phyloP scores from a whole-genome alignment of 1,284 basidiomycete genomes.

The Trichosporon inkin region DNA sequence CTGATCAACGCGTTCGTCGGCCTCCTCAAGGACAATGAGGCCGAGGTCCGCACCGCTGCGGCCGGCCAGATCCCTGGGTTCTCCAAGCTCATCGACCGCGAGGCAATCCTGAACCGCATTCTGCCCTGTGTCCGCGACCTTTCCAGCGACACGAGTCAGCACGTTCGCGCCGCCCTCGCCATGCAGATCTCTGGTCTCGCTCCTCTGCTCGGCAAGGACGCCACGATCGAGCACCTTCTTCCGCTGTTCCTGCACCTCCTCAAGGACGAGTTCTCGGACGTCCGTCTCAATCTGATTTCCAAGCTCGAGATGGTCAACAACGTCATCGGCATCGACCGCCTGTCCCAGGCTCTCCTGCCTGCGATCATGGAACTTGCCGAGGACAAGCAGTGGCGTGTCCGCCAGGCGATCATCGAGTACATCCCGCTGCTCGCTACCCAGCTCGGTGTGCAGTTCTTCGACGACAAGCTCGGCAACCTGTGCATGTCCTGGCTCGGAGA shows the following conservation, averaged over 20 bases:
- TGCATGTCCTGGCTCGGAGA: slow-evolving; percentile 99
- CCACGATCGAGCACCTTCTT: slow-evolving; percentile 94
- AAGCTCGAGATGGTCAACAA: slow-evolving; percentile 95
- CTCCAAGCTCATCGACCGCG: slow-evolving; percentile 87
- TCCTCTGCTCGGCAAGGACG: slow-evolving; percentile 86
- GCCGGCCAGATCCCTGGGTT: slow-evolving; percentile 97
- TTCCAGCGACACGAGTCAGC: slow-evolving; percentile 89
- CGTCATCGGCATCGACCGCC: slow-evolving; percentile 93
- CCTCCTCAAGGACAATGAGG: slow-evolving; percentile 96
- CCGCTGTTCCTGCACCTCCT: slow-evolving; percentile 93
- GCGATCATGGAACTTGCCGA: slow-evolving; percentile 98
- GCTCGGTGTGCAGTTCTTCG: slow-evolving; percentile 94
- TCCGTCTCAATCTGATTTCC: slow-evolving; percentile 96
- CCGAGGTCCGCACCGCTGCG: slow-evolving; percentile 94
- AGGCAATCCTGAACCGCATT: slow-evolving; percentile 86
- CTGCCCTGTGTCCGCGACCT: slow-evolving; percentile 96
- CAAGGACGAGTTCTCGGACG: slow-evolving; percentile 99
- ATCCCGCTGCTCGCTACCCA: slow-evolving; percentile 94
- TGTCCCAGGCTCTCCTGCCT: slow-evolving; percentile 92
- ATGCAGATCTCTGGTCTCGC: slow-evolving; percentile 98
- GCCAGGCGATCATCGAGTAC: slow-evolving; percentile 99
- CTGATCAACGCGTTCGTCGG: slow-evolving; percentile 89
- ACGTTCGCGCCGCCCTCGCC: slow-evolving; percentile 93
- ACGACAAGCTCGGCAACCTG: slow-evolving; percentile 91
- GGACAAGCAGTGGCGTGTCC: slow-evolving; percentile 99